phyloP scores from a whole-genome alignment of 2,329 filamentous ascomycete genomes.

The Hypoxylon sp. region DNA sequence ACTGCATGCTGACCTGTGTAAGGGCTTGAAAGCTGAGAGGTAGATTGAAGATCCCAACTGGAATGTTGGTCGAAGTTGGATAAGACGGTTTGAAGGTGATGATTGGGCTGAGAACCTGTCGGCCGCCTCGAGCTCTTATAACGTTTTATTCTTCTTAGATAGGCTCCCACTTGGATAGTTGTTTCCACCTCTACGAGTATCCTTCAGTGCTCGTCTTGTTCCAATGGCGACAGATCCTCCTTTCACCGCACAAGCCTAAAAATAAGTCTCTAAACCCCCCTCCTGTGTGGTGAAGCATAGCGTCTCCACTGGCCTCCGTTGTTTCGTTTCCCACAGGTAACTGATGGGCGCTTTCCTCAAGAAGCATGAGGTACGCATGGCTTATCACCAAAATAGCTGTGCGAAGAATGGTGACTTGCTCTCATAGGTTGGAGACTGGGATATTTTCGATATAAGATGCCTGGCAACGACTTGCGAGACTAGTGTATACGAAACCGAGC shows the following conservation, averaged over 20 bases:
- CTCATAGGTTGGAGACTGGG: too few relatives aligned
- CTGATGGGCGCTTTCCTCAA: too few relatives aligned
- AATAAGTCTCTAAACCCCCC: neutral
- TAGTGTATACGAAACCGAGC: too few relatives aligned
- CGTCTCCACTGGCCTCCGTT: too few relatives aligned
- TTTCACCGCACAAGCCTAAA: neutral
- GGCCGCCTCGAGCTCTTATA: neutral
- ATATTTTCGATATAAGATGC: too few relatives aligned
- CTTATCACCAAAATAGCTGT: too few relatives aligned
- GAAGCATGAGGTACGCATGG: too few relatives aligned
- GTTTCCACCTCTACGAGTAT: neutral
- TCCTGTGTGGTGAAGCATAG: too few relatives aligned
- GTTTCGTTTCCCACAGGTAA: too few relatives aligned
- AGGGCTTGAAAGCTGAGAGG: neutral
- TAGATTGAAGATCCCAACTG: neutral
- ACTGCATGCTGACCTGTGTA: conserved; percentile 1
- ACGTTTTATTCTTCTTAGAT: neutral
- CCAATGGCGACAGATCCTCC: neutral
- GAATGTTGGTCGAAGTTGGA: neutral
- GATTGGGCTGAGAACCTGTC: neutral
- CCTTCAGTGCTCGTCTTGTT: neutral
- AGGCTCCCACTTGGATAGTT: neutral
- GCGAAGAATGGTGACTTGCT: too few relatives aligned
- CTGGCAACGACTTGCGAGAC: too few relatives aligned
- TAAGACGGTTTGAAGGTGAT: neutral